Base-by-base conservation (phyloP, 1,139 yeast genomes). In the Kluyveromyces sp. region DNA sequence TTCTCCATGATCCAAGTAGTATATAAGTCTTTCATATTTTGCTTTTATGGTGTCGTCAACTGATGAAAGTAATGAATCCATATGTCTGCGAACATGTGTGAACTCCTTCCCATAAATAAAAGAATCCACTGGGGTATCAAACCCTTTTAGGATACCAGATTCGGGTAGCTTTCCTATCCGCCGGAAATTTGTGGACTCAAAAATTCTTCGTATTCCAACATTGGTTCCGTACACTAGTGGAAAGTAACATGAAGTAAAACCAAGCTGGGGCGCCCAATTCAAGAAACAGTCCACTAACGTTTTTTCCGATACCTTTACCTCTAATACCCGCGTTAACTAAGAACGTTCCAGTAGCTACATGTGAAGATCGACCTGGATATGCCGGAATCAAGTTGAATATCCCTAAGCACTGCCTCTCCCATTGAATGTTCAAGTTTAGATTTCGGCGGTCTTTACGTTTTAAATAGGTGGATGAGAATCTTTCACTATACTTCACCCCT, bases 381-480 rank as follows among this genome's bases (percentile, higher is more conserved):
- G 88, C 86, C 4, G 97, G 95, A 55, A 85, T 85, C 50, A 90
- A 74, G 60, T 76, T 80, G 60, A 89, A 89, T 2, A 88, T 75
- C 0, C 97, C 97, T 49, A 92, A 69, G 63, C 96, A 87, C 65
- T 84, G 88, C 60, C 86, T 83, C 54, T 87, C 95, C 96, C 97
- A 87, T 53, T 83, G 85, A 41, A 85, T 74, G 47, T 56, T 59
- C 31, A 62, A 45, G 41, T 60, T 57, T 27, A 57, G 46, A 45
- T 63, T 62, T 33, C 58, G 55, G 10, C 53, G 50, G 32, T 56
- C 56, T 44, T 62, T 62, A 10, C 65, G 51, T 37, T 51, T 53
- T 33, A 51, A 37, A 37, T 61, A 63, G 38, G 56, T 57, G 2
- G 53, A 26, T 2, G 62, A 55, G 44, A 67, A 64, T 46, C 63